Base-by-base conservation (phyloP, 129 eudicot genomes). In the Sambucus nigra region DNA sequence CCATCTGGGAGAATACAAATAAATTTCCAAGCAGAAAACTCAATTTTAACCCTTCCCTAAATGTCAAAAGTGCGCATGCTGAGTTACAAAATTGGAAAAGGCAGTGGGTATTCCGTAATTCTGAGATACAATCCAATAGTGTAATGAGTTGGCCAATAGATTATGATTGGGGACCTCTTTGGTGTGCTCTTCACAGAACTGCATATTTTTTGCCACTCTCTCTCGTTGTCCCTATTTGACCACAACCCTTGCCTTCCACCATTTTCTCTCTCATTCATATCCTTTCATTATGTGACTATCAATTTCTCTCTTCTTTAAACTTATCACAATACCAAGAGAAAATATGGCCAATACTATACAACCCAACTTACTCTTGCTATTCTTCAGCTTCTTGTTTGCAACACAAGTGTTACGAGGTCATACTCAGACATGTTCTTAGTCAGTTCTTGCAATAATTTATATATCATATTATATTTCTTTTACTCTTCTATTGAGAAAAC, bases 171-270 rank as follows among this genome's bases (percentile, higher is more conserved):
- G 79, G 85, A 80, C 78, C 87, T 76, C 76, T 52, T 51, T 65
- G 11, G 66, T 47, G 67, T 44, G 47, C 20, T 15, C 39, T 28
- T 35, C 9, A 7, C 42, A 35, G 42, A 35, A 35, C 42, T 35
- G 42, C 35, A 29, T 8, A 29, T 3, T 29, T 4, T 29, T 50
- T 25, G 69, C 58, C 78, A 69, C 57, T 66, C 62, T 77, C 81
- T 75, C 76, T 81, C 78, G 64, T 72, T 82, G 89, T 71, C 85
- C 69, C 60, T 51, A 64, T 81, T 65, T 69, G 73, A 76, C 84
- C 80, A 68, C 83, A 69, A 57, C 68, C 58, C 64, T 47, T 55
- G 5, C 35, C 35, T 58, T 46, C 57, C 51, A 29, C 59, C 51
- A 33, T 45, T 35, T 58, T 41, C 26, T 62, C 57, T 65, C 49